These are phyloP conservation scores for Metroxylon sagu DNA, from an alignment of 176 grass and related monocot genomes.

Conservation along the genomic window DNA sequence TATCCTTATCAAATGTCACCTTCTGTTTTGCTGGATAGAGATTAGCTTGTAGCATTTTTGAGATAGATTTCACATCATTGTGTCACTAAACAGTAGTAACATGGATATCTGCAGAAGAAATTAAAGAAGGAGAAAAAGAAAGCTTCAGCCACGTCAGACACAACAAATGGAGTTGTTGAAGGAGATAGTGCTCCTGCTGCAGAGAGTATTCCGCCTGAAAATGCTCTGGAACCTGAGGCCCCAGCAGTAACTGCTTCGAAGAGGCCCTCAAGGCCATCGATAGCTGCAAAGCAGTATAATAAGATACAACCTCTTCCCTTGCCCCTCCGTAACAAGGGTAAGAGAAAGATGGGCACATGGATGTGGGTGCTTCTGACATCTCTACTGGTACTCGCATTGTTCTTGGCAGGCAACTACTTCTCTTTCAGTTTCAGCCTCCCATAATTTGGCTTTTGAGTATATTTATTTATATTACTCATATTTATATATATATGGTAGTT, in stretches of 20 bases:
- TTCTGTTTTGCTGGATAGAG: too few species aligned
- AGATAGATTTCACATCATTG: conserved; percentile 8
- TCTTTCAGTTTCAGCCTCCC: conserved; percentile 26
- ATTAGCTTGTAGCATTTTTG: background rate
- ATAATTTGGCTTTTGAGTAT: background rate
- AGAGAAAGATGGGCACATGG: conserved; percentile 53
- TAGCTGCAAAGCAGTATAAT: conserved; percentile 48
- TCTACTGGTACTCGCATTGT: conserved; percentile 39
- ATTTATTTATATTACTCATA: too few species aligned
- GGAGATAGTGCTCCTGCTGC: conserved; percentile 18
- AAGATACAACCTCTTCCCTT: conserved; percentile 48
- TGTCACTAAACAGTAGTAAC: background rate
- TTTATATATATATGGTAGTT: too few species aligned
- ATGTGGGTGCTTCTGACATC: conserved; percentile 32
- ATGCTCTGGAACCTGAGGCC: conserved; percentile 18
- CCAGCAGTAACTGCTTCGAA: conserved; percentile 11
- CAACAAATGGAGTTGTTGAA: background rate
- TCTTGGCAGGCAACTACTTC: conserved; percentile 50
- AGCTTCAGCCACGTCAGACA: conserved; percentile 1
- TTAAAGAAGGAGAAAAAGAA: conserved; percentile 53
- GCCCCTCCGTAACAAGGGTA: conserved; percentile 56
- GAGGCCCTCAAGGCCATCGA: conserved; percentile 24
- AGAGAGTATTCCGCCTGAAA: conserved; percentile 26
- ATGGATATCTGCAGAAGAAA: conserved; percentile 54
- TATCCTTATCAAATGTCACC: background rate